Percentiles rank a stretch among this genome's conserved stretches.
Evolutionary conservation across 2,329 filamentous ascomycete genomes (phyloP).

Genomic region (Coccinonectria pachysandricola): DNA sequence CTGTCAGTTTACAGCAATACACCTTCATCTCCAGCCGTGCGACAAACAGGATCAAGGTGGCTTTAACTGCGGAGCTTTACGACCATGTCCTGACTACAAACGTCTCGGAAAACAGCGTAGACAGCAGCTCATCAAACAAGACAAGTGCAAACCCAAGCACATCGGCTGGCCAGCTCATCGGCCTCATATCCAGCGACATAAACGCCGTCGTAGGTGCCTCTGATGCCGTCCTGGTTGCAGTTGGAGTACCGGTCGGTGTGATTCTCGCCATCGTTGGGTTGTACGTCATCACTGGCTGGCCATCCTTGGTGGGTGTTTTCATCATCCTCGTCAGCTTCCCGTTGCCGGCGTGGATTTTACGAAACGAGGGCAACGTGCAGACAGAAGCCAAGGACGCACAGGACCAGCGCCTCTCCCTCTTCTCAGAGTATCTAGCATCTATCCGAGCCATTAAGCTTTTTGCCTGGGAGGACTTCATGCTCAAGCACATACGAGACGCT

Average conservation of each 20-base stretch:
- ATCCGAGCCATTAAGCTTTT: constrained; percentile 52
- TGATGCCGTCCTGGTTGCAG: constrained; percentile 37
- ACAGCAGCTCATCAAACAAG: no score
- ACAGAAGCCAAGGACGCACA: constrained; percentile 43
- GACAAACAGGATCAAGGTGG: no score
- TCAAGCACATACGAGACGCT: constrained; percentile 38
- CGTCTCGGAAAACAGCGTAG: no score
- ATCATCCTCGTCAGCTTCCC: constrained; percentile 37
- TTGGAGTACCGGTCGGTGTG: constrained; percentile 37
- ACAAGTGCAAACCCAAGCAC: no score
- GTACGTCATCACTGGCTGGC: constrained; percentile 46
- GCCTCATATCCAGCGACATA: constrained; percentile 49
- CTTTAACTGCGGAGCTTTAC: no score
- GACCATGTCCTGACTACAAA: no score
- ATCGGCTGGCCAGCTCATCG: constrained; percentile 41
- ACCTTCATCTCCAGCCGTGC: no score
- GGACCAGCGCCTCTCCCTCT: constrained; percentile 45
- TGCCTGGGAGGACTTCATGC: constrained; percentile 47
- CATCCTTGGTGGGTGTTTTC: constrained; percentile 39
- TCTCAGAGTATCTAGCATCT: constrained; percentile 47
- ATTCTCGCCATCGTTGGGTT: constrained; percentile 39
- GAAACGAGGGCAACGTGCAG: constrained; percentile 39
- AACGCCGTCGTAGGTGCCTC: constrained; percentile 42
- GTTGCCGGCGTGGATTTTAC: constrained; percentile 39
- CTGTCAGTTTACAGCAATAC: no score